Evolutionary conservation across 495 filamentous ascomycete genomes (phyloP).

Genomic region (Aspergillus cavernicola): DNA sequence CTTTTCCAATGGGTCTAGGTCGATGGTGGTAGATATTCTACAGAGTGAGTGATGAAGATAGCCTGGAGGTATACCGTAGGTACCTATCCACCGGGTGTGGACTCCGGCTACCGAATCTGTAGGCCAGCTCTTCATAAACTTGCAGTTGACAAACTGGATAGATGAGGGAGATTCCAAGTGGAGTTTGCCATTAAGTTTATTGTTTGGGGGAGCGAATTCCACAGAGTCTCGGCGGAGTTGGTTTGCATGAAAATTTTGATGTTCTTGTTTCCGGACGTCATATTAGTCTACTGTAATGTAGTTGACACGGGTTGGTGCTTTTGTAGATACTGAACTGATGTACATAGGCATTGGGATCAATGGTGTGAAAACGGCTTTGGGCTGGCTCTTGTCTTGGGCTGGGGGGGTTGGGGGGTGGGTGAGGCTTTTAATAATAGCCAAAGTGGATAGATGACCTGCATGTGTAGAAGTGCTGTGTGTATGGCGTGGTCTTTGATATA

Average conservation of each 20-base stretch:
- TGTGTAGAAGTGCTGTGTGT: neutral
- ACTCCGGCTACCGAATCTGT: neutral
- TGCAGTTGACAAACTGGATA: neutral
- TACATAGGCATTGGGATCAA: neutral
- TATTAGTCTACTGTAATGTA: too few species aligned
- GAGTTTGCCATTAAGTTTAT: constrained; percentile 1
- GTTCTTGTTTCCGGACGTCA: neutral
- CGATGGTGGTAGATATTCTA: neutral
- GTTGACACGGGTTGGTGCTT: neutral
- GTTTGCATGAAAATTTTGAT: neutral
- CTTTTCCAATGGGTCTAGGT: neutral
- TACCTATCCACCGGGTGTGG: constrained; percentile 5
- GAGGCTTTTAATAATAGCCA: neutral
- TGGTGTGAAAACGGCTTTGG: neutral
- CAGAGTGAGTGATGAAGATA: too few species aligned
- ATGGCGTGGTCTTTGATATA: neutral
- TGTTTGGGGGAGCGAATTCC: constrained; percentile 2
- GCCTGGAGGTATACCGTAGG: too few species aligned
- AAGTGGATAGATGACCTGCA: constrained; percentile 5
- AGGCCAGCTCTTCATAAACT: neutral
- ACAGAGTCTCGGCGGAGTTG: neutral
- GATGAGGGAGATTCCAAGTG: neutral
- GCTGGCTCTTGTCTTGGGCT: neutral
- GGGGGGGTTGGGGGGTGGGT: too few species aligned
- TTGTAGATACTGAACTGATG: neutral